phyloP scores from a whole-genome alignment of 2,329 filamentous ascomycete species.

The Cladosporium oxysporum region DNA sequence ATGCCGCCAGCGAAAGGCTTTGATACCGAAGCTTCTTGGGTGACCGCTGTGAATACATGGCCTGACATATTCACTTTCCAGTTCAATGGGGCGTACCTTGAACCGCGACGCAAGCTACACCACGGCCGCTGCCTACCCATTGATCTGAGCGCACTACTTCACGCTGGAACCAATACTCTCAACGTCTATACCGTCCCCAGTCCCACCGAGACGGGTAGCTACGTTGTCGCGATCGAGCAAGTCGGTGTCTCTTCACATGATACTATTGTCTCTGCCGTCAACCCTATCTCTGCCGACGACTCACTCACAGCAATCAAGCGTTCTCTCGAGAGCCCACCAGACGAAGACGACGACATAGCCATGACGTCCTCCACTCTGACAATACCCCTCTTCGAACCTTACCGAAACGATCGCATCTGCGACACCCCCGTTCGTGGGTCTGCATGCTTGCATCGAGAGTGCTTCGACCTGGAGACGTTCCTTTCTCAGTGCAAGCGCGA shows the following conservation, averaged over 20 bases:
- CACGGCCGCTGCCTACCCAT: slow-evolving; percentile 74
- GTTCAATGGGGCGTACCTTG: slow-evolving; percentile 59
- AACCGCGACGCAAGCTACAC: slow-evolving; percentile 68
- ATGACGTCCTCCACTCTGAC: slow-evolving; percentile 44
- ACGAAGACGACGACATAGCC: slow-evolving; percentile 59
- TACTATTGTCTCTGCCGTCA: slow-evolving; percentile 40
- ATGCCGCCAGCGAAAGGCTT: slow-evolving; percentile 35
- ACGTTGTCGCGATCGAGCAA: slow-evolving; percentile 69
- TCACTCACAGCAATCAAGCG: slow-evolving; percentile 62
- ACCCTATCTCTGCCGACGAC: slow-evolving; percentile 44
- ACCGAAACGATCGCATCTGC: slow-evolving; percentile 56
- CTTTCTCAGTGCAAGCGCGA: slow-evolving; percentile 62
- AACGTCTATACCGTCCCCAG: slow-evolving; percentile 49
- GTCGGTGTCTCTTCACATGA: slow-evolving; percentile 56
- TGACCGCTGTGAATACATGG: slow-evolving; percentile 66
- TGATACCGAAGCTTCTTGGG: slow-evolving; percentile 59
- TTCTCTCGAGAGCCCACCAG: slow-evolving; percentile 39
- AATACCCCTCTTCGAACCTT: slow-evolving; percentile 51
- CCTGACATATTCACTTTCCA: slow-evolving; percentile 68
- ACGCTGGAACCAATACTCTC: slow-evolving; percentile 63
- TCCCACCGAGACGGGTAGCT: slow-evolving; percentile 43
- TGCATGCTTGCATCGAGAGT: slow-evolving; percentile 76
- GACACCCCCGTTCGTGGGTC: slow-evolving; percentile 69
- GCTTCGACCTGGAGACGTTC: slow-evolving; percentile 86
- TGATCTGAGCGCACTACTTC: slow-evolving; percentile 67